Base-by-base conservation (phyloP, 2,329 filamentous ascomycete genomes). In the Penicillium oxalicum region DNA sequence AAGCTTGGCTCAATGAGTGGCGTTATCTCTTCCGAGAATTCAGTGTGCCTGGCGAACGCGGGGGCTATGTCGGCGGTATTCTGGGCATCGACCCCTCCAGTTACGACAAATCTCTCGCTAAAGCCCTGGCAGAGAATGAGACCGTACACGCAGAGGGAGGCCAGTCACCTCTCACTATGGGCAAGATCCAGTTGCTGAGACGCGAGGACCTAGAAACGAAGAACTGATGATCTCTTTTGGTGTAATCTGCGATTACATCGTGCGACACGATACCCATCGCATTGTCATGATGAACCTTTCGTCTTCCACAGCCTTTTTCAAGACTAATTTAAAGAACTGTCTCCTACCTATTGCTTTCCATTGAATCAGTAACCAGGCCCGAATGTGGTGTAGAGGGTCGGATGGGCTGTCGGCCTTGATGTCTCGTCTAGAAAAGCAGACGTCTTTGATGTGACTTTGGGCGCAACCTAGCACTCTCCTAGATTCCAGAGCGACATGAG, bases 1-100 rank as follows among this genome's bases (percentile, higher is more conserved):
- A 93, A 47, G 83, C 81, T 57, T 97, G 94, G 73, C 75, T 98
- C 47, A 94, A 91, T 64, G 91, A 97, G 67, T 95, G 91, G 90
- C 83, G 88, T 54, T 98, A 96, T 66, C 87, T 88, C 0, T 98
- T 91, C 71, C 86, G 91, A 47, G 93, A 98, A 70, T 98, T 98
- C 70, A 93, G 87, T 34, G 91, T 96, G 8, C 90, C 91, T 2
- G 91, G 91, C n/a, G 93, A 97, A 69, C 81, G 89, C 72, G 91
- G 90, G 50, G 91, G 72, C 13, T 74, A 93, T 38, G 77, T 83
- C 24, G 82, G 82, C 34, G 82, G 81, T 8, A 82, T 85, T 47
- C 64, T 85, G 5, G 82, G 82, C 7, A 80, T 85, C 49, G 80
- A 84, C 61, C 79, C 81, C 1, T 77, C 73, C 49, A 82, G 77